Evolutionary conservation across 2,329 filamentous ascomycete genomes (phyloP), one percentile per base, ranked within the genome.

Genomic region (Penicillium hesseltinei): DNA sequence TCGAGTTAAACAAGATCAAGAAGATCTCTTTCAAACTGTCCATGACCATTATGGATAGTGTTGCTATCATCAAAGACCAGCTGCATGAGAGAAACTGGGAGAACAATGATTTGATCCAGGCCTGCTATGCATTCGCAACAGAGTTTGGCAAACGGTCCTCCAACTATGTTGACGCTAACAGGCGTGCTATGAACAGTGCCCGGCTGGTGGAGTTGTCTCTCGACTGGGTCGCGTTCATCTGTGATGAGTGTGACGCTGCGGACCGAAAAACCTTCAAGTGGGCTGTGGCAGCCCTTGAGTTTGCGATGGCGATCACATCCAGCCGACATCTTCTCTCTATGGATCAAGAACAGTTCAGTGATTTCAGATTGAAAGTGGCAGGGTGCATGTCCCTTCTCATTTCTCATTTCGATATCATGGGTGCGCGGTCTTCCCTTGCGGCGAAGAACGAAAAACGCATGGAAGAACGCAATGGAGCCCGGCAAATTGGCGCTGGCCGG

Each of bases 381-480:
- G 93, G 93, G 0, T 99, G 94, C 74, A 99, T 99, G 94, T 92
- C 91, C 21, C 83, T 99, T 25, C 81, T 99, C 48, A 97, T 99
- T 65, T 97, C 92, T 10, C 94, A 99, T 75, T 99, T 99, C 69
- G 94, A 99, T 74, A 97, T 99, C 75, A 96, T 99, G 89, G 94
- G 94, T 25, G 94, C 94, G 27, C 87, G 93, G 68, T 96, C 92
- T 7, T 97, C 88, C 42, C 82, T 97, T 61, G 94, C 94, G 11
- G 94, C 94, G 5, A 92, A 97, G 75, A 91, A 92, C 2, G 94
- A 99, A 76, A 92, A 91, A 73, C 85, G 90, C 43, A 83, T 92
- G 63, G 93, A 97, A 67, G 88, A 90, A 29, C 84, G 89, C 52
- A 88, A 88, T 29, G 89, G 92, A 69, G 86, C 89, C 68, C 84